Conservation (phyloP, 371 early-diverging fungal species). For the Basidiobolus meristosporus region DNA sequence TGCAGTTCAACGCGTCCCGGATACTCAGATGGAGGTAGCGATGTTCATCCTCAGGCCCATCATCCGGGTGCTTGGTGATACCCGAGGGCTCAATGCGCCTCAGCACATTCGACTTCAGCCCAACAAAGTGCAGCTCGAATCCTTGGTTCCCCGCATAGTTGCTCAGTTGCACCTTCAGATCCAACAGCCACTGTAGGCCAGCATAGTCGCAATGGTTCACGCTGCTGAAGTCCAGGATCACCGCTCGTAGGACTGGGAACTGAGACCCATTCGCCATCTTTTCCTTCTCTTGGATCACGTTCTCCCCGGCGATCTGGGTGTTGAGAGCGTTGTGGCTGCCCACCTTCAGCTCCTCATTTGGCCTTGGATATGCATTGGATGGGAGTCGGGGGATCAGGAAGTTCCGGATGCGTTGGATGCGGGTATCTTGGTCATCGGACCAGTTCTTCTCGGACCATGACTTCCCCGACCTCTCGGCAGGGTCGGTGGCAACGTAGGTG, state of each 20-base stretch:
- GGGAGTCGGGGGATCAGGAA: too few species aligned
- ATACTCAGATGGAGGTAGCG: too few species aligned
- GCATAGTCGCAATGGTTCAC: constrained; percentile 64
- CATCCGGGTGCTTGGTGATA: constrained; percentile 8
- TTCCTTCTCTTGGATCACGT: constrained; percentile 2
- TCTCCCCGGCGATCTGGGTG: too few species aligned
- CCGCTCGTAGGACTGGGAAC: constrained; percentile 11
- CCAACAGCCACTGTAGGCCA: constrained; percentile 48
- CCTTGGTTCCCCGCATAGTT: constrained; percentile 18
- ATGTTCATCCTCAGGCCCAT: too few species aligned
- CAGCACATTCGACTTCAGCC: constrained; percentile 10
- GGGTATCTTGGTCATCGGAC: constrained; percentile 10
- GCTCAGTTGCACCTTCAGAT: constrained; percentile 24
- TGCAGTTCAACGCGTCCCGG: too few species aligned
- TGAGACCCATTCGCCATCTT: constrained; percentile 6
- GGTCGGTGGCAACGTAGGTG: constrained; percentile 14
- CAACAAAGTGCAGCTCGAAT: constrained; percentile 14
- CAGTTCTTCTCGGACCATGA: constrained; percentile 5
- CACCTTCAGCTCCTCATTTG: too few species aligned
- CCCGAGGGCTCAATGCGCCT: constrained; percentile 13
- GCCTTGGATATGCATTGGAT: too few species aligned
- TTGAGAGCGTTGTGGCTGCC: too few species aligned
- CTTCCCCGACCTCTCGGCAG: constrained; percentile 14
- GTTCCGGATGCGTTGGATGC: constrained; percentile 6
- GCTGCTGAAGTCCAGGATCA: constrained; percentile 62